Conservation (phyloP, 495 filamentous ascomycete species). For the Trypethelium eluteriae region DNA sequence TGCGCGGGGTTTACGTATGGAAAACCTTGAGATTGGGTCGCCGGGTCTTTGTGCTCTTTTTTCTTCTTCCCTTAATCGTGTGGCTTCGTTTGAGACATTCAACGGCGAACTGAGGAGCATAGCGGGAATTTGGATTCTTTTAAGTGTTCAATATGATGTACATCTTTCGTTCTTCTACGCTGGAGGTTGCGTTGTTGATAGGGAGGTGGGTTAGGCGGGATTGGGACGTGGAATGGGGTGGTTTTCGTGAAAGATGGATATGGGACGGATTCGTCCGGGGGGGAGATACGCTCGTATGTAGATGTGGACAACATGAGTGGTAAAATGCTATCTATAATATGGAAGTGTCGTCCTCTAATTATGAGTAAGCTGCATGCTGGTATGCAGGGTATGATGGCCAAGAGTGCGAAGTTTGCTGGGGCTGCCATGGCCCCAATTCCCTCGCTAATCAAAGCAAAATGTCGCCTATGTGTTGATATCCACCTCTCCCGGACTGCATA, state of each 20-base stretch:
- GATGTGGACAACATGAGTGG: not conserved
- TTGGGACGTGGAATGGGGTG: not conserved
- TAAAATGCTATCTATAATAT: conserved; percentile 1
- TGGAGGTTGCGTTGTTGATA: not conserved
- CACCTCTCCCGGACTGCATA: not conserved
- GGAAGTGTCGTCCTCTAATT: not conserved
- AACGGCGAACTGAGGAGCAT: not conserved
- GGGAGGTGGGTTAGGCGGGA: not conserved
- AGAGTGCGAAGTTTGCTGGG: no score
- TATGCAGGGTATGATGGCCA: no score
- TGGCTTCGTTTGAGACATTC: not conserved
- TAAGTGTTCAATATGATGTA: not conserved
- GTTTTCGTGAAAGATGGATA: not conserved
- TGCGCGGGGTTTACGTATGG: not conserved
- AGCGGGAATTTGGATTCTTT: not conserved
- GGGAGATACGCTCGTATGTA: not conserved
- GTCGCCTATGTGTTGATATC: not conserved
- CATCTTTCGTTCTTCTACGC: not conserved
- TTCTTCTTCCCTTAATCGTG: not conserved
- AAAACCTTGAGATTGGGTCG: not conserved
- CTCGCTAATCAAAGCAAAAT: not conserved
- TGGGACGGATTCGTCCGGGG: not conserved
- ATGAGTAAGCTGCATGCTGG: not conserved
- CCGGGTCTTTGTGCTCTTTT: not conserved
- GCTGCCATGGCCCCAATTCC: no score